These are phyloP conservation scores for Artemisia argyi DNA, from an alignment of 129 eudicot genomes.

Conservation along the genomic window DNA sequence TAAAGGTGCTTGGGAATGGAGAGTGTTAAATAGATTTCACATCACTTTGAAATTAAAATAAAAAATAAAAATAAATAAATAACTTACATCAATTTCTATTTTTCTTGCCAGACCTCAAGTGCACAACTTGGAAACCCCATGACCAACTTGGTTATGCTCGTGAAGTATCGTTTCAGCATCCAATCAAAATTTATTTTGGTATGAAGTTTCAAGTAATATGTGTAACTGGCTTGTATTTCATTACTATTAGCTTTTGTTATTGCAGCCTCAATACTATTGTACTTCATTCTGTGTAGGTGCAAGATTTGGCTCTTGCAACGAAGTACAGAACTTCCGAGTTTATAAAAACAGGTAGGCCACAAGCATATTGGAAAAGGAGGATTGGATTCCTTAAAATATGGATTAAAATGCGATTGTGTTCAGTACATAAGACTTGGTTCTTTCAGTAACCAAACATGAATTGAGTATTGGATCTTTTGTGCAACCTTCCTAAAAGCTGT, in stretches of 20 bases:
- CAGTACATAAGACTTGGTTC: too few species aligned
- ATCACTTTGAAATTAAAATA: constrained; percentile 3
- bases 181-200: constrained; percentile 92
- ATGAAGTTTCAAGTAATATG: constrained; percentile 25
- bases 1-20: constrained; percentile 55
- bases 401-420: not conserved
- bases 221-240: constrained; percentile 12
- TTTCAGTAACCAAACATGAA: not conserved
- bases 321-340: constrained; percentile 66
- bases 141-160: constrained; percentile 75
- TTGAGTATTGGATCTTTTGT: constrained; percentile 8
- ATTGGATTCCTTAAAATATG: not conserved
- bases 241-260: constrained; percentile 12
- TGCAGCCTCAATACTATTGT: constrained; percentile 5
- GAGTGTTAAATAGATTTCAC: constrained; percentile 14
- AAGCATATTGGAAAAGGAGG: not conserved
- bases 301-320: constrained; percentile 80
- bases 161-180: constrained; percentile 86
- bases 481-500: constrained; percentile 12
- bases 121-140: constrained; percentile 75
- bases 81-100: constrained; percentile 12
- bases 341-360: constrained; percentile 60
- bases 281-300: constrained; percentile 56
- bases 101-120: constrained; percentile 54
- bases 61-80: too few species aligned